phyloP scores from a whole-genome alignment of 1,284 basidiomycete species.

The Ustilago trichophora region DNA sequence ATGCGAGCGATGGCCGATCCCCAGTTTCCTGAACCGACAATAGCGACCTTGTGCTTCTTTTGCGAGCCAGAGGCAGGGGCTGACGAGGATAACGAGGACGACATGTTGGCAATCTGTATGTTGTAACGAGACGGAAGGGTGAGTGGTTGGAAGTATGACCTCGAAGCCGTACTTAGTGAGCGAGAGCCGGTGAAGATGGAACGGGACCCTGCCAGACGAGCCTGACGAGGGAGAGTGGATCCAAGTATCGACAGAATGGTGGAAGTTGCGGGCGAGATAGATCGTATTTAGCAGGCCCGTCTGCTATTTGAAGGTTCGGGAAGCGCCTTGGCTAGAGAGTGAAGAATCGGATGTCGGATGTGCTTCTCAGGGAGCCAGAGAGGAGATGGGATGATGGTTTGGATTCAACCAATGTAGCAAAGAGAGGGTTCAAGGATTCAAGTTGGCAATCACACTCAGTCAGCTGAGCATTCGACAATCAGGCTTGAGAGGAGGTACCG shows the following conservation, averaged over 20 bases:
- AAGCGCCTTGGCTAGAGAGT: too few species aligned
- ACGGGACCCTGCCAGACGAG: conserved; percentile 31
- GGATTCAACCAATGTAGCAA: too few species aligned
- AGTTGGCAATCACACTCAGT: too few species aligned
- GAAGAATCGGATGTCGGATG: too few species aligned
- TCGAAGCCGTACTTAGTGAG: not conserved
- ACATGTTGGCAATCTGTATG: conserved; percentile 13
- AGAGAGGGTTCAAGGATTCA: too few species aligned
- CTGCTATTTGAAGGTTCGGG: too few species aligned
- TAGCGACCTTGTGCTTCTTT: conserved; percentile 71
- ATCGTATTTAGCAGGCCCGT: too few species aligned
- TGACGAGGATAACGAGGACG: conserved; percentile 16
- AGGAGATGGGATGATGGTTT: conserved; percentile 15
- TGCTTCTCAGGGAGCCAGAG: too few species aligned
- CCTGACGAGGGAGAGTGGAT: conserved; percentile 29
- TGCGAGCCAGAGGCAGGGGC: conserved; percentile 10
- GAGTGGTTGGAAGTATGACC: conserved; percentile 1
- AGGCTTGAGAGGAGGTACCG: not conserved
- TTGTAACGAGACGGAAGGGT: conserved; percentile 7
- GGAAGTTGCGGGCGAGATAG: too few species aligned
- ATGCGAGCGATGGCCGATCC: conserved; percentile 73
- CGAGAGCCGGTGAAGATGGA: not conserved
- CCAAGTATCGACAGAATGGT: conserved; percentile 32
- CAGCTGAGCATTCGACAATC: conserved; percentile 4
- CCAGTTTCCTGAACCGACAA: conserved; percentile 70